phyloP scores from a whole-genome alignment of 768 basidiomycete species.

The Russula virescens region DNA sequence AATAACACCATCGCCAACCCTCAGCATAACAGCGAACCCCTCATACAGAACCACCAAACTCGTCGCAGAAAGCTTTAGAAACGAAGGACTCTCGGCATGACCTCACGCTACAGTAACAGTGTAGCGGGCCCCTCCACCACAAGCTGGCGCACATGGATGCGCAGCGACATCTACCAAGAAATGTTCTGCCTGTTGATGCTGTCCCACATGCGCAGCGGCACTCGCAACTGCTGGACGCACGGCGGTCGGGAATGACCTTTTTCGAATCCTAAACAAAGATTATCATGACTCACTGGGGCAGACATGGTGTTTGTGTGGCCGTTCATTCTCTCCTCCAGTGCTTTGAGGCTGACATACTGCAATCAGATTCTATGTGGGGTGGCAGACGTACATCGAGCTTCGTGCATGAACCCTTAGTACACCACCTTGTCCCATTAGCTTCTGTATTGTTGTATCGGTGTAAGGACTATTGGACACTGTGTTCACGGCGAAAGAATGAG shows the following conservation, averaged over 20 bases:
- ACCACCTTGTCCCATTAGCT: too few relatives aligned
- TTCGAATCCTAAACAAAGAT: too few relatives aligned
- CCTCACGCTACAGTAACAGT: constrained; percentile 17
- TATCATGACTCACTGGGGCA: background rate
- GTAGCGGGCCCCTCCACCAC: constrained; percentile 23
- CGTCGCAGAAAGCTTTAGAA: background rate
- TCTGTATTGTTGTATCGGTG: background rate
- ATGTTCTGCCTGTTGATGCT: background rate
- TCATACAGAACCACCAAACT: background rate
- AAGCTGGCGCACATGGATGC: background rate
- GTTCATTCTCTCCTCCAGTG: background rate
- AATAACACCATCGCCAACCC: background rate
- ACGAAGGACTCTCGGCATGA: background rate
- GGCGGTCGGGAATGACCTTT: background rate
- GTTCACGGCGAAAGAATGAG: background rate
- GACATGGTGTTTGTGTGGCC: background rate
- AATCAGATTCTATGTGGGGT: background rate
- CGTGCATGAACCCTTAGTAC: background rate
- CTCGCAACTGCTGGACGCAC: background rate
- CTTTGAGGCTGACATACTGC: background rate
- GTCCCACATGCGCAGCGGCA: background rate
- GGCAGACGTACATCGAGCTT: background rate
- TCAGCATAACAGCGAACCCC: background rate
- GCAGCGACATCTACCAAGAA: background rate
- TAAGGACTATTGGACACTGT: background rate